Percentiles rank a stretch among this genome's conserved stretches.
These are phyloP conservation scores for Basipetospora sp. DNA, from an alignment of 2,329 filamentous ascomycete genomes.

Conservation along the genomic window DNA sequence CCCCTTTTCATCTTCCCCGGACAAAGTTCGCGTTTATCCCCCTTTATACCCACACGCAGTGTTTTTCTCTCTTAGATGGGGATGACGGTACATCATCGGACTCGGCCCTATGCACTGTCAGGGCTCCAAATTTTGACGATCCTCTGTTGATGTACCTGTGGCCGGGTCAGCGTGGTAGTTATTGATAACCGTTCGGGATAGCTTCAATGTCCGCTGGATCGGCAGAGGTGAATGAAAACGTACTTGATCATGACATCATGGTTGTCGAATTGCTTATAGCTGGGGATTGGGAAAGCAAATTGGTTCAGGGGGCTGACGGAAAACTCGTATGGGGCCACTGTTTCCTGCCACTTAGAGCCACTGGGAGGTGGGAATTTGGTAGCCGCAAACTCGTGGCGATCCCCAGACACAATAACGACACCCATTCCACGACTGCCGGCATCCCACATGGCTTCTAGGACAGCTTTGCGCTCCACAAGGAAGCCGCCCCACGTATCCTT, in stretches of 20 bases:
- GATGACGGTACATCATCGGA: neutral
- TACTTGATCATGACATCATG: constrained; percentile 77
- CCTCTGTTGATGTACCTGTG: constrained; percentile 66
- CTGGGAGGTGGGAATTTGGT: constrained; percentile 57
- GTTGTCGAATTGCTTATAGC: constrained; percentile 67
- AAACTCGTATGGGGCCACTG: constrained; percentile 69
- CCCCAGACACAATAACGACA: constrained; percentile 73
- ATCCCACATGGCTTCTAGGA: constrained; percentile 89
- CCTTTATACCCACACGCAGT: too few species aligned
- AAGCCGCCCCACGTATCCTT: constrained; percentile 93
- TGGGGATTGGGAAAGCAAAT: constrained; percentile 76
- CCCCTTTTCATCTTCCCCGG: too few species aligned
- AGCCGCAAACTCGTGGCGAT: constrained; percentile 92
- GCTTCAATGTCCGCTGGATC: too few species aligned
- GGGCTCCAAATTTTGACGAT: constrained; percentile 73
- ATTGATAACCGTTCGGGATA: neutral
- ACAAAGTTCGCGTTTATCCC: too few species aligned
- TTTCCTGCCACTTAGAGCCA: constrained; percentile 46
- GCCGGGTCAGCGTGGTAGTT: neutral
- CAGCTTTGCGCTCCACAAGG: constrained; percentile 57
- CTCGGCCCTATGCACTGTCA: constrained; percentile 56
- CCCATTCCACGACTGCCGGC: constrained; percentile 60
- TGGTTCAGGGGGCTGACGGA: constrained; percentile 82
- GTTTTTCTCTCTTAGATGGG: too few species aligned
- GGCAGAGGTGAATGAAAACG: constrained; percentile 20